Evolutionary conservation across 2,329 filamentous ascomycete species (phyloP).

Genomic region (Fusarium decemcellulare): DNA sequence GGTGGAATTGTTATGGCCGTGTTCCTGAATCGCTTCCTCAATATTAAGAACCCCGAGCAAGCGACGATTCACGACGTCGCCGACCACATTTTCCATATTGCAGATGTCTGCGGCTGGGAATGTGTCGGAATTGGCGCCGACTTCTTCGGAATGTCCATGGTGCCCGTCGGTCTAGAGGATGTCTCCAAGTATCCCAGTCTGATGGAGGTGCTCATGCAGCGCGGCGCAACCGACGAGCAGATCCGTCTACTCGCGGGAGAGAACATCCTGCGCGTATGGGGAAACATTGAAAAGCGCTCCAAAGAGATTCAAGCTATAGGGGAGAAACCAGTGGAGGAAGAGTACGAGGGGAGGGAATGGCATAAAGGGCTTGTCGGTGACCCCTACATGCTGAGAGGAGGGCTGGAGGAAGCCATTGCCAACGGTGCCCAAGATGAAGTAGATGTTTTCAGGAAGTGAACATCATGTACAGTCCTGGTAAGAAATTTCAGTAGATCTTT

Average conservation of each 20-base stretch:
- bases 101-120: constrained; percentile 52
- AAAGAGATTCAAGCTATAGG: constrained; percentile 37
- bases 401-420: constrained; percentile 29
- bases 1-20: constrained; percentile 58
- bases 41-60: constrained; percentile 47
- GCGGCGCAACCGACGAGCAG: constrained; percentile 50
- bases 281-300: constrained; percentile 45
- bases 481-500: no score
- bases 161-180: constrained; percentile 49
- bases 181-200: constrained; percentile 54
- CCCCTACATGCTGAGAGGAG: constrained; percentile 43
- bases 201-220: constrained; percentile 47
- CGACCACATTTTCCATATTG: constrained; percentile 52
- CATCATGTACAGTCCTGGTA: neutral
- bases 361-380: constrained; percentile 44
- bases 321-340: constrained; percentile 48
- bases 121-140: constrained; percentile 56
- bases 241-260: constrained; percentile 44
- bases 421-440: constrained; percentile 23
- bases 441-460: constrained; percentile 11
- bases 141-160: constrained; percentile 51
- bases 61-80: constrained; percentile 53
- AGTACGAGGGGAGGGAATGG: constrained; percentile 46
- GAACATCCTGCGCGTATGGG: constrained; percentile 50
- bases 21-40: constrained; percentile 54